phyloP scores from a whole-genome alignment of 1,139 yeast species.

The Pichia sp. region DNA sequence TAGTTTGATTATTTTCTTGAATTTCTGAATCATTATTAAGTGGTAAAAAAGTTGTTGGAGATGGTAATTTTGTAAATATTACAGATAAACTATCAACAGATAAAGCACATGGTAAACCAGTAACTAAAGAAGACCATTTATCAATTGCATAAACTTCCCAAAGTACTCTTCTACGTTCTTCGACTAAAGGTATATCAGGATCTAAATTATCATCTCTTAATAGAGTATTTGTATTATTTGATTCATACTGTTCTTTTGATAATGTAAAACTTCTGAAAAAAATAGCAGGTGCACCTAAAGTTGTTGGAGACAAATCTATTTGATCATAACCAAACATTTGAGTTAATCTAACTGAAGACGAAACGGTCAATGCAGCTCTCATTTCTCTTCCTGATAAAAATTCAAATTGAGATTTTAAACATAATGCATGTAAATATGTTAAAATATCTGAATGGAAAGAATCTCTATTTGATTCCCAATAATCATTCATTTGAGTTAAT shows the following conservation, averaged over 20 bases:
- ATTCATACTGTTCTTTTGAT: slow-evolving; percentile 7
- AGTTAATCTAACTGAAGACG: slow-evolving; percentile 24
- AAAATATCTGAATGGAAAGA: slow-evolving; percentile 19
- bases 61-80: slow-evolving; percentile 27
- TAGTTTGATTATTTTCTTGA: background rate
- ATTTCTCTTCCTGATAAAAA: slow-evolving; percentile 23
- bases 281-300: slow-evolving; percentile 18
- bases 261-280: slow-evolving; percentile 17
- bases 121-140: slow-evolving; percentile 29
- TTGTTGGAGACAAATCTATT: slow-evolving; percentile 24
- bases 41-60: slow-evolving; percentile 26
- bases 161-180: slow-evolving; percentile 26
- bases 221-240: slow-evolving; percentile 11
- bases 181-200: slow-evolving; percentile 22
- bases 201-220: slow-evolving; percentile 23
- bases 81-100: slow-evolving; percentile 24
- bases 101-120: slow-evolving; percentile 29
- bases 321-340: slow-evolving; percentile 29
- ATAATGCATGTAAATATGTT: slow-evolving; percentile 23
- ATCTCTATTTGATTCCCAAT: slow-evolving; percentile 19
- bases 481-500: slow-evolving; percentile 14
- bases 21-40: slow-evolving; percentile 7
- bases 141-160: slow-evolving; percentile 28
- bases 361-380: slow-evolving; percentile 25
- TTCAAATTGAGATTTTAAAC: slow-evolving; percentile 24